Evolutionary conservation across 306 rosid species (phyloP), one percentile per base, ranked within the genome.

Genomic region (Arachis hypogaea): DNA sequence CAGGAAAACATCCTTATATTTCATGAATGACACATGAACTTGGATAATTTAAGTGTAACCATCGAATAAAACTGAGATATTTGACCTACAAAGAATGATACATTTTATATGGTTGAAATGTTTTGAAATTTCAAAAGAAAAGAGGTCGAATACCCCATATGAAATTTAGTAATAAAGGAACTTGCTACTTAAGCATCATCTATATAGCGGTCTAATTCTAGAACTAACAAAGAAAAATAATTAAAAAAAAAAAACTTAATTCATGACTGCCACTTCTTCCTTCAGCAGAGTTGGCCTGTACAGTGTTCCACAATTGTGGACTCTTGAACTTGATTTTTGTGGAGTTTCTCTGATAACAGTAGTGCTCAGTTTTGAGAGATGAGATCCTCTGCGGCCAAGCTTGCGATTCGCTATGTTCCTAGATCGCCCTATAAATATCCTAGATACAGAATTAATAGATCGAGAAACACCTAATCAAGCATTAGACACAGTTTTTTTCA

Each of bases 61-160:
- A 63, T 11, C 64, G 73, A 61, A 57, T 71, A 62, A 77, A 81
- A 81, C 83, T 82, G 63, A 61, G 76, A 59, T 44, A 36, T 63
- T 51, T 79, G 73, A 22, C 63, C 88, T 80, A 85, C 88, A 83
- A 88, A 86, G 90, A 85, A 90, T 83, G 80, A 36, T 82, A 84
- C 85, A 75, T 60, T 50, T 62, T 44, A 57, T 73, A 79, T 63
- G 77, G 59, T 72, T 66, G 38, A 67, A 76, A 78, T 71, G 81
- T 71, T 64, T 83, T 49, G 66, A 79, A 79, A 85, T 11, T 51
- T 14, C 14, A 11, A 12, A 51, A 51, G 16, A 16, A 51, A 11
- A 16, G 56, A 51, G 56, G 56, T 51, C n/a, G 56, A 3, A 11
- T 18, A 12, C 56, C 18, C 14, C 14, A 14, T 14, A 14, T 14